Evolutionary conservation across 2,329 filamentous ascomycete genomes (phyloP).

Genomic region (Monosporascus sp.): DNA sequence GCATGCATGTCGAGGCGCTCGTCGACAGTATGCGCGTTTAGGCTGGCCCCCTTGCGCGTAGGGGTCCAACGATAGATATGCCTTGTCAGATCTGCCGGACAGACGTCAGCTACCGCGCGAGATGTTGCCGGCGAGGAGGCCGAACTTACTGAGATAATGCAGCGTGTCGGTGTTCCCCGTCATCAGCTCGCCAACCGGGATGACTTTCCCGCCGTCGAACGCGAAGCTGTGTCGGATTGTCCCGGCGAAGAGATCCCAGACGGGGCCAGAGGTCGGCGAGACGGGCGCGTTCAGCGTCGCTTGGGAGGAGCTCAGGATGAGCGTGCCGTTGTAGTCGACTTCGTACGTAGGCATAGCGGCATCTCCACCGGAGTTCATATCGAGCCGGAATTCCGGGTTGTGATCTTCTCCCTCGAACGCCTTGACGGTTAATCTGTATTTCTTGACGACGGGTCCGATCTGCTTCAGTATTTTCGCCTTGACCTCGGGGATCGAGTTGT

Average conservation of each 20-base stretch:
- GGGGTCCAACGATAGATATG: slow-evolving; percentile 37
- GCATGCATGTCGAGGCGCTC: slow-evolving; percentile 33
- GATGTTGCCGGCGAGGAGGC: background rate
- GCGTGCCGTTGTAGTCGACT: slow-evolving; percentile 35
- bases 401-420: slow-evolving; percentile 39
- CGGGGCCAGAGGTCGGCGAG: slow-evolving; percentile 27
- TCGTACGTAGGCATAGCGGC: slow-evolving; percentile 26
- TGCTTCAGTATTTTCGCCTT: slow-evolving; percentile 41
- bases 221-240: slow-evolving; percentile 31
- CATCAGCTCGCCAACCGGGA: slow-evolving; percentile 32
- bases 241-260: slow-evolving; percentile 28
- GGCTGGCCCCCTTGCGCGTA: slow-evolving; percentile 25
- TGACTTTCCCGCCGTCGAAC: slow-evolving; percentile 28
- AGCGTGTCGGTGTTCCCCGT: slow-evolving; percentile 32
- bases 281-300: slow-evolving; percentile 30
- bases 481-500: slow-evolving; percentile 41
- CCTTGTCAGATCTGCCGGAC: slow-evolving; percentile 22
- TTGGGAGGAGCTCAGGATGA: slow-evolving; percentile 29
- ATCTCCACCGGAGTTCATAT: slow-evolving; percentile 12
- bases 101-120: slow-evolving; percentile 1
- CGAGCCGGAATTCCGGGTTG: slow-evolving; percentile 17
- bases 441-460: slow-evolving; percentile 39
- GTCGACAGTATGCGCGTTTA: slow-evolving; percentile 33
- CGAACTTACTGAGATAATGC: slow-evolving; percentile 29
- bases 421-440: slow-evolving; percentile 42